A percentile compares a stretch with the other conserved stretches of the same genome.
Conservation (phyloP, 139 green algal genomes). For the Trebouxia sp. region DNA sequence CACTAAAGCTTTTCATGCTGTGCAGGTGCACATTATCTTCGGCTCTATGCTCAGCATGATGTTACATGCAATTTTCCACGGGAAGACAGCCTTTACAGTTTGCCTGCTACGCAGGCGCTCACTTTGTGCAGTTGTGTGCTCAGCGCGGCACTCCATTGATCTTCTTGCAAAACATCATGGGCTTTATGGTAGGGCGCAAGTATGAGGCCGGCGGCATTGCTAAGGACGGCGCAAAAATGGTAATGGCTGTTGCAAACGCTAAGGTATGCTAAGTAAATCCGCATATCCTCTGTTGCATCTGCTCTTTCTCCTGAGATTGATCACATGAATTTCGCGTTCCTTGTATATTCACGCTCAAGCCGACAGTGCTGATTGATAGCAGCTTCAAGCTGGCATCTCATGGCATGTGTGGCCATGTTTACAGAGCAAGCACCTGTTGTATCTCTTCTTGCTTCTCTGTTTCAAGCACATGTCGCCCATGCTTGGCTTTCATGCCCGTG, state of each 20-base stretch:
- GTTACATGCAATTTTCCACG: too few species aligned
- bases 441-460: not conserved
- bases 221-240: constrained; percentile 97
- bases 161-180: constrained; percentile 87
- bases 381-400: too few species aligned
- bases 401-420: too few species aligned
- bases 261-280: constrained; percentile 55
- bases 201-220: constrained; percentile 92
- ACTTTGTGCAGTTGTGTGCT: constrained; percentile 79
- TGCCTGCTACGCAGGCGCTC: constrained; percentile 38
- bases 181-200: constrained; percentile 87
- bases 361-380: too few species aligned
- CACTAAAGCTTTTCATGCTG: not conserved
- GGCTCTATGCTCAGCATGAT: too few species aligned
- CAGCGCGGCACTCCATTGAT: constrained; percentile 87
- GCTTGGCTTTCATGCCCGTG: constrained; percentile 82
- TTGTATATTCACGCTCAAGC: constrained; percentile 35
- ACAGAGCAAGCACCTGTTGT: too few species aligned
- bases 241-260: constrained; percentile 86
- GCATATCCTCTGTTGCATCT: too few species aligned
- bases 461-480: constrained; percentile 84
- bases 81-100: not conserved
- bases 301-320: too few species aligned
- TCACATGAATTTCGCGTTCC: constrained; percentile 38
- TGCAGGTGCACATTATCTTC: not conserved